Evolutionary conservation across 345 rosid genomes (phyloP), one percentile per base, ranked within the genome.

Genomic region (Moricandia moricandioides): DNA sequence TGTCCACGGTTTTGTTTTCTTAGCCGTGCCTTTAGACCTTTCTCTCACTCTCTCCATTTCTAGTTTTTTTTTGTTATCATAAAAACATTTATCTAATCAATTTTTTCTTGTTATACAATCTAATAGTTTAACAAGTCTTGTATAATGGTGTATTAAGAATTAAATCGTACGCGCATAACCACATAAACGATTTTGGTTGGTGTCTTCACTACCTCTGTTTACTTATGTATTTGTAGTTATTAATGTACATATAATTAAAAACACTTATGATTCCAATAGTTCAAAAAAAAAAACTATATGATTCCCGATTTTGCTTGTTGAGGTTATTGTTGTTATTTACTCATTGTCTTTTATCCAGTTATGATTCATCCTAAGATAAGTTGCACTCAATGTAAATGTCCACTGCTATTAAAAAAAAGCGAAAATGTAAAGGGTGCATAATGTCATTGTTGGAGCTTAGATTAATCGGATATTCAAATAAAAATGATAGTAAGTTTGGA

Each of bases 21-120:
- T 74, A 70, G 84, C 84, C 87, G 88, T 86, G 86, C 71, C 76
- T 72, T 85, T 82, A 82, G 88, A 84, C 84, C 78, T 74, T 88
- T 86, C 88, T 81, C 60, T 69, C 62, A 34, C 47, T 30, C 67
- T 30, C 67, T 67, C 31, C 30, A 69, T 13, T 37, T 55, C 18
- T 29, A 59, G 12, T 30, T 49, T 35, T 17, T n/a, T n/a, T 29
- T 64, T 65, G 52, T 12, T 39, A 31, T 27, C 49, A 35, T 26
- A 8, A 21, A 33, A 21, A 43, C 10, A 17, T 18, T 14, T 49
- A 64, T 40, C 68, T 13, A 39, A 31, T 17, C 33, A 13, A n/a
- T 16, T 49, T 49, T 49, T 5, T 49, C 4, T 47, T 47, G 27
- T 52, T 17, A 17, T 17, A 17, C 26, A 52, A 39, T 40, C 34